These are phyloP conservation scores for Micractinium conductrix DNA, from an alignment of 139 green algal genomes.

Conservation along the genomic window DNA sequence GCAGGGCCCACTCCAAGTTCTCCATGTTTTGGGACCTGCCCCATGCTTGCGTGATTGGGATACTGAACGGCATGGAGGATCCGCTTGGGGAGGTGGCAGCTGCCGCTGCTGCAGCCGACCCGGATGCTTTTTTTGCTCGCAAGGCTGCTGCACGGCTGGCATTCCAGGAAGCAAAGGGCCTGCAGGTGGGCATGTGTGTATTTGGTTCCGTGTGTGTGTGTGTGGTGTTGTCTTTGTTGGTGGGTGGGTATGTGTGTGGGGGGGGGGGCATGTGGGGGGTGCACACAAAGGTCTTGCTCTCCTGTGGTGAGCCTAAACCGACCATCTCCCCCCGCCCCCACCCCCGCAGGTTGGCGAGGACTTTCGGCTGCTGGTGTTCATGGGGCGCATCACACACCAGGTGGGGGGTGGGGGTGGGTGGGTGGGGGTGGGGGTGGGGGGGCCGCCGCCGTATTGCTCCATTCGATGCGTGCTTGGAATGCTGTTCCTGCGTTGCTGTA, in stretches of 20 bases:
- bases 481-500: too few relatives aligned
- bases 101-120: neutral
- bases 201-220: too few relatives aligned
- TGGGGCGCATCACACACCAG: constrained; percentile 56
- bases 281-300: too few relatives aligned
- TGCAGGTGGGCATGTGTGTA: constrained; percentile 38
- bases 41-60: constrained; percentile 6
- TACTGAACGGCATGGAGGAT: constrained; percentile 34
- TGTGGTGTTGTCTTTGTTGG: too few relatives aligned
- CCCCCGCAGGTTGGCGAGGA: neutral
- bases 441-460: too few relatives aligned
- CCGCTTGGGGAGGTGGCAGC: neutral
- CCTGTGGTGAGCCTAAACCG: too few relatives aligned
- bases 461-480: too few relatives aligned
- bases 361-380: constrained; percentile 41
- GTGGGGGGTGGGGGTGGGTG: too few relatives aligned
- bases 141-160: constrained; percentile 42
- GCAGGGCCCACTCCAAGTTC: constrained; percentile 37
- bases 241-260: too few relatives aligned
- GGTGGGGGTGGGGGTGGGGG: too few relatives aligned
- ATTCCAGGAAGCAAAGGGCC: constrained; percentile 35
- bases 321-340: neutral
- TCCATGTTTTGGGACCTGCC: constrained; percentile 48
- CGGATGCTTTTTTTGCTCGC: constrained; percentile 19
- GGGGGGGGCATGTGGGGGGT: too few relatives aligned